phyloP scores from a whole-genome alignment of 2,329 filamentous ascomycete species.

The Botryosphaeria dothidea region DNA sequence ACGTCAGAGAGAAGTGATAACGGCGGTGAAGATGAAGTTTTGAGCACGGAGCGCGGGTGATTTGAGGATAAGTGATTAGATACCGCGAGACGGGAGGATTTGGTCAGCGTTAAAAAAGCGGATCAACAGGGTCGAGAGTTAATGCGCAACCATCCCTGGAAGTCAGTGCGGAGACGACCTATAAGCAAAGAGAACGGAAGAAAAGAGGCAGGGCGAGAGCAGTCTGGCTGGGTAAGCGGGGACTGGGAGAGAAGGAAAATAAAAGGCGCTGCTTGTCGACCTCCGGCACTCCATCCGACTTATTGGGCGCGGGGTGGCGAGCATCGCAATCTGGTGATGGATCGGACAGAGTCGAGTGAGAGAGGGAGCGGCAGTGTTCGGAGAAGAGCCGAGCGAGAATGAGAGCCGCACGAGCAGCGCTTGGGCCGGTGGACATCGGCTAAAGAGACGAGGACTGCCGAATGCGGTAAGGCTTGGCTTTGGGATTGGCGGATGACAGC shows the following conservation, averaged over 20 bases:
- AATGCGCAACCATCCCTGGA: not conserved
- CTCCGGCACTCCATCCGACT: not conserved
- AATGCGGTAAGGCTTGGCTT: not conserved
- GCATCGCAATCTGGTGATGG: conserved; percentile 14
- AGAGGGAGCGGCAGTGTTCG: not conserved
- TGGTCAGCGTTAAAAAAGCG: not conserved
- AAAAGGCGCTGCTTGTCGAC: too few relatives aligned
- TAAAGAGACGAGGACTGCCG: conserved; percentile 5
- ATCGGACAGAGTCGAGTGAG: not conserved
- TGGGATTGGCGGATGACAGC: not conserved
- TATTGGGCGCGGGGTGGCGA: not conserved
- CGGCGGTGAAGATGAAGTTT: not conserved
- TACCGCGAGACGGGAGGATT: not conserved
- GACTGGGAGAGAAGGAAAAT: too few relatives aligned
- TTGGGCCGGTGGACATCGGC: not conserved
- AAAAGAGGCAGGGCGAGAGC: not conserved
- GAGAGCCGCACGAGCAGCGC: not conserved
- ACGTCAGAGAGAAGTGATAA: not conserved
- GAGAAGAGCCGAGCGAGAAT: conserved; percentile 1
- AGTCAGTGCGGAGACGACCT: not conserved
- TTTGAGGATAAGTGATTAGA: not conserved
- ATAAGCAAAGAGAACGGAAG: not conserved
- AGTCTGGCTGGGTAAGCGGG: not conserved
- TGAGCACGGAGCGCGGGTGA: not conserved
- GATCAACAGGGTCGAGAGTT: not conserved